Percentiles rank a stretch among this genome's conserved stretches.
Conservation (phyloP, 176 grass and related monocot species). For the Raddia guianensis region DNA sequence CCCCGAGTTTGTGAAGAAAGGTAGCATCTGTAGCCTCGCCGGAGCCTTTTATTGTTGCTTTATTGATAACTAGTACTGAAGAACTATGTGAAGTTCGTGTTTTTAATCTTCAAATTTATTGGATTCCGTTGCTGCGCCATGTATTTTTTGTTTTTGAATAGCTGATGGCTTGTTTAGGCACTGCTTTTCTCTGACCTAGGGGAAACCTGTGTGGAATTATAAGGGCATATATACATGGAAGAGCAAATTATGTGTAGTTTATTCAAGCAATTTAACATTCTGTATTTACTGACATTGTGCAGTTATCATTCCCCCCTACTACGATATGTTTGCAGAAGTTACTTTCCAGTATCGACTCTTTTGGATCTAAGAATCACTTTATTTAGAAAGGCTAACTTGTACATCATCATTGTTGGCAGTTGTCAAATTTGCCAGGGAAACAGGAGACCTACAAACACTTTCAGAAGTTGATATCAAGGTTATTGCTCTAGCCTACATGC, state of each 20-base stretch:
- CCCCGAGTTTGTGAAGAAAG: conserved; percentile 80
- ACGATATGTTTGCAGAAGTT: not conserved
- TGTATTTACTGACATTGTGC: not conserved
- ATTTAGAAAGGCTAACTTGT: conserved; percentile 9
- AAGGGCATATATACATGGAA: not conserved
- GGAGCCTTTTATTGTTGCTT: not conserved
- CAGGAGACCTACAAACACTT: conserved; percentile 88
- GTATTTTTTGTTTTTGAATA: not conserved
- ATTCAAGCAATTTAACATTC: not conserved
- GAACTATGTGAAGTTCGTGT: not conserved
- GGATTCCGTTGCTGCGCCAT: not conserved
- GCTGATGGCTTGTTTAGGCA: not conserved
- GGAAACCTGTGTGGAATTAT: not conserved
- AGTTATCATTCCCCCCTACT: not conserved
- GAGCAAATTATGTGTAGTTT: not conserved
- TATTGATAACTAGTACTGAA: not conserved
- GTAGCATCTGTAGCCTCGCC: conserved; percentile 23
- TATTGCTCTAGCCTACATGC: conserved; percentile 91
- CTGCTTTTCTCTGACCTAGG: not conserved
- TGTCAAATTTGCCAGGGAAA: conserved; percentile 89
- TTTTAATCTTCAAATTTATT: not conserved
- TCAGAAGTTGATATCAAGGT: conserved; percentile 98
- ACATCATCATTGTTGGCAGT: conserved; percentile 45
- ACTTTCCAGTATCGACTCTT: not conserved
- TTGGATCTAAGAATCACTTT: not conserved